Evolutionary conservation across 1,284 basidiomycete species (phyloP), one percentile per base, ranked within the genome.

Genomic region (Schizophyllum amplum): DNA sequence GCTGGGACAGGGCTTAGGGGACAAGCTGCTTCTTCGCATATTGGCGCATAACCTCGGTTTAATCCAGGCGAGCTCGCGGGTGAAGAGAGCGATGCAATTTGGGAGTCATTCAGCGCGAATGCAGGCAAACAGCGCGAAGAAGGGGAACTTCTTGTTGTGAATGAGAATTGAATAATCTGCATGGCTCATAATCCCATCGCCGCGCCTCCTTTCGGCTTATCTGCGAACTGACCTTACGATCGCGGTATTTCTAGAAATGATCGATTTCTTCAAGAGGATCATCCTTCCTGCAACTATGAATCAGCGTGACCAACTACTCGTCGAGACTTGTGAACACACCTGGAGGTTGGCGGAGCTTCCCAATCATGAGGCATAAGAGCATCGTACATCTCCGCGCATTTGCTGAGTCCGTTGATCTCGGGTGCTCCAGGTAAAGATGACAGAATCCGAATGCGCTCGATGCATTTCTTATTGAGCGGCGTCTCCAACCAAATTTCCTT

Each of bases 71-170:
- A 86, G 86, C 56, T 63, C 63, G 53, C 76, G 92, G 60, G 92
- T 89, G 66, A 99, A 99, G 73, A 70, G 91, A 55, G 96, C 96
- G 4, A 98, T 98, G 89, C 96, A 99, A 68, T 99, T 99, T 75
- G 96, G 96, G 2, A 92, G 88, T 60, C 82, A 90, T 68, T 94
- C 92, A 52, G 94, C 94, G 3, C 84, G 94, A 65, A 94, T 98
- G 88, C 84, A 89, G 57, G 75, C 3, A 3, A 21, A 50, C 13
- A 50, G 72, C 2, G 80, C 86, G 63, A 74, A 71, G 60, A 77
- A 78, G 47, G 86, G 86, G 2, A 79, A 83, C 67, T 64, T 57
- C 15, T 49, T 49, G 9, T 55, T 62, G 47, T 42, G 7, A 42
- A 42, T 4, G 33, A 42, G 13, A 2, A 13, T 9, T 2, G 11